These are phyloP conservation scores for Polytrichum formosum DNA, from an alignment of 225 moss, liverwort and hornwort genomes.

Conservation along the genomic window DNA sequence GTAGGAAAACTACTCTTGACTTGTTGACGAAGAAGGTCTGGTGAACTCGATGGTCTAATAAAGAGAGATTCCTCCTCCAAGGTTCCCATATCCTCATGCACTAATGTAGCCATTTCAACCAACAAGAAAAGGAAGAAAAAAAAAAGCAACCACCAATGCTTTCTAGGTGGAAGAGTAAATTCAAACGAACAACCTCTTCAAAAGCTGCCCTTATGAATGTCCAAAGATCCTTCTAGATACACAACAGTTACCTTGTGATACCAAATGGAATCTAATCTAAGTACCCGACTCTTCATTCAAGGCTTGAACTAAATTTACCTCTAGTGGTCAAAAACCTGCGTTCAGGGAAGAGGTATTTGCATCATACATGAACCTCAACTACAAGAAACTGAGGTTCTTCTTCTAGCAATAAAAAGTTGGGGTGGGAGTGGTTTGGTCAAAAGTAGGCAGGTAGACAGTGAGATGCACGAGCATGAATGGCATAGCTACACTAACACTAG, in stretches of 20 bases:
- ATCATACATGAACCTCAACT: not conserved
- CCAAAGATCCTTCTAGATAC: too few relatives aligned
- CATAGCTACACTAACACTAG: not conserved
- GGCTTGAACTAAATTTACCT: not conserved
- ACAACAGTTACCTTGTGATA: too few relatives aligned
- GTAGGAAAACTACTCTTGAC: conserved; percentile 23
- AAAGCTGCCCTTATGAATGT: too few relatives aligned
- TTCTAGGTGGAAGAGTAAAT: not conserved
- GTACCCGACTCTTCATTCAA: not conserved
- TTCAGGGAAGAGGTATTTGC: too few relatives aligned
- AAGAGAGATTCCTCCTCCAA: conserved; percentile 44
- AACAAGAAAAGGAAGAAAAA: too few relatives aligned
- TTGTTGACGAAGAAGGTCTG: conserved; percentile 20
- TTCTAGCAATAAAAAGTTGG: not conserved
- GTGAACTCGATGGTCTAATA: conserved; percentile 19
- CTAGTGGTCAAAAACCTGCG: too few relatives aligned
- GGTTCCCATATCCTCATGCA: conserved; percentile 18
- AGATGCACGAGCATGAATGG: not conserved
- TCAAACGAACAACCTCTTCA: too few relatives aligned
- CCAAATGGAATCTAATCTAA: too few relatives aligned
- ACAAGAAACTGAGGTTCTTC: not conserved
- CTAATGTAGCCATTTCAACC: not conserved
- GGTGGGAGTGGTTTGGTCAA: not conserved
- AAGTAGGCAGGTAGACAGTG: not conserved
- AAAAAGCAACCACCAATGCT: not conserved